A percentile compares a stretch with the other conserved stretches of the same genome.
Conservation (phyloP, 139 green algal species). For the Volvox reticuliferus region DNA sequence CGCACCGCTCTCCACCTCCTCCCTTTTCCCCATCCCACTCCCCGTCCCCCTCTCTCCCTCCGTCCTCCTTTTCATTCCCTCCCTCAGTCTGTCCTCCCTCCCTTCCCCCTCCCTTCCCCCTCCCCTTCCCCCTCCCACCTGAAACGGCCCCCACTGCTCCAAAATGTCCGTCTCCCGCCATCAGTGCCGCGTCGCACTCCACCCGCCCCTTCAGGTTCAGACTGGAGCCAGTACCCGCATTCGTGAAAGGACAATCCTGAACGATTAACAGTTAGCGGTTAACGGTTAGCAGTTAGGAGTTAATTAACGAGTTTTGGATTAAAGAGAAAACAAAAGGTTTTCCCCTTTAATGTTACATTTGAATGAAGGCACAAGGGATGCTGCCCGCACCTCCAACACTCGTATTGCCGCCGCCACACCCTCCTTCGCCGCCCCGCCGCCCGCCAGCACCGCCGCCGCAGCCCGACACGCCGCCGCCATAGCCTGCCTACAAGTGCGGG, state of each 20-base stretch:
- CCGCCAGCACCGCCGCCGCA: slow-evolving; percentile 53
- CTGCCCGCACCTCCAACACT: slow-evolving; percentile 71
- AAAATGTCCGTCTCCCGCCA: slow-evolving; percentile 69
- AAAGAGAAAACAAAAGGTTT: too few species aligned
- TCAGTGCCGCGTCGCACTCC: slow-evolving; percentile 88
- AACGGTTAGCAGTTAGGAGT: too few species aligned
- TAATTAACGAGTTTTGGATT: too few species aligned
- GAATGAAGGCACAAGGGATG: too few species aligned
- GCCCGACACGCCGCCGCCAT: slow-evolving; percentile 65
- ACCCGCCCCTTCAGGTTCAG: slow-evolving; percentile 79
- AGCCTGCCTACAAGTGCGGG: slow-evolving; percentile 18
- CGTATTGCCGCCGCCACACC: slow-evolving; percentile 71
- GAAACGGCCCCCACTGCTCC: slow-evolving; percentile 81
- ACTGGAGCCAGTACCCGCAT: slow-evolving; percentile 86
- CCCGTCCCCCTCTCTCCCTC: too few species aligned
- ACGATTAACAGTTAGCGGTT: neutral
- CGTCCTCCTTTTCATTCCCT: neutral
- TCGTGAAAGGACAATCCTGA: slow-evolving; percentile 78
- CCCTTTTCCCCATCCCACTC: too few species aligned
- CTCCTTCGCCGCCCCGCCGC: slow-evolving; percentile 34
- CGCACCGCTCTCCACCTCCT: too few species aligned
- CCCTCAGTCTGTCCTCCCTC: neutral
- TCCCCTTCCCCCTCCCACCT: slow-evolving; percentile 55
- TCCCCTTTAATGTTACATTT: too few species aligned
- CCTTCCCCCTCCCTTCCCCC: neutral